phyloP scores from a whole-genome alignment of 2,329 filamentous ascomycete species.

The Pseudocercospora pini-densiflorae region DNA sequence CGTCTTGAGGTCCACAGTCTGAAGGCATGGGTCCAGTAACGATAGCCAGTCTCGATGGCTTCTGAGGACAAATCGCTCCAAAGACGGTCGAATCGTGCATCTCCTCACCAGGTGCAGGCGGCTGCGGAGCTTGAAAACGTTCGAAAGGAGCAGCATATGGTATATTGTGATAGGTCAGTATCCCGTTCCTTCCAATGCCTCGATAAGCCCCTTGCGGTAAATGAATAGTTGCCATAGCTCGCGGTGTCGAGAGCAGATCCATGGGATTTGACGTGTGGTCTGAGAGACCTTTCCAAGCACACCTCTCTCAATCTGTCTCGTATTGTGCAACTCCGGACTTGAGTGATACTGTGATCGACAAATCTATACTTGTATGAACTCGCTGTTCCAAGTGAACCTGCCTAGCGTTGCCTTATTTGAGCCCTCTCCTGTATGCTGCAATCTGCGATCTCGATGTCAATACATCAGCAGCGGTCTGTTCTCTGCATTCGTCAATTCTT shows the following conservation, averaged over 20 bases:
- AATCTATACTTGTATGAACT: too few relatives aligned
- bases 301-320: too few relatives aligned
- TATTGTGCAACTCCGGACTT: too few relatives aligned
- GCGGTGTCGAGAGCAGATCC: neutral
- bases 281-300: neutral
- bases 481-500: too few relatives aligned
- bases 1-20: neutral
- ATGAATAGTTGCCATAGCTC: neutral
- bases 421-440: too few relatives aligned
- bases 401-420: too few relatives aligned
- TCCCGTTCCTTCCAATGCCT: neutral
- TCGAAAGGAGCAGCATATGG: constrained; percentile 2
- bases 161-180: neutral
- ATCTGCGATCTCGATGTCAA: too few relatives aligned
- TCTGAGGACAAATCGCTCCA: neutral
- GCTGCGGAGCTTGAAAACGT: neutral
- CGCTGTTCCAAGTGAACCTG: too few relatives aligned
- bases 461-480: too few relatives aligned
- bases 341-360: too few relatives aligned
- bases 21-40: constrained; percentile 5
- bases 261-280: neutral
- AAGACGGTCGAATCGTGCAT: neutral
- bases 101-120: neutral
- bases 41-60: neutral
- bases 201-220: constrained; percentile 2